phyloP scores from a whole-genome alignment of 1,284 basidiomycete species.

The Ustilago nuda region DNA sequence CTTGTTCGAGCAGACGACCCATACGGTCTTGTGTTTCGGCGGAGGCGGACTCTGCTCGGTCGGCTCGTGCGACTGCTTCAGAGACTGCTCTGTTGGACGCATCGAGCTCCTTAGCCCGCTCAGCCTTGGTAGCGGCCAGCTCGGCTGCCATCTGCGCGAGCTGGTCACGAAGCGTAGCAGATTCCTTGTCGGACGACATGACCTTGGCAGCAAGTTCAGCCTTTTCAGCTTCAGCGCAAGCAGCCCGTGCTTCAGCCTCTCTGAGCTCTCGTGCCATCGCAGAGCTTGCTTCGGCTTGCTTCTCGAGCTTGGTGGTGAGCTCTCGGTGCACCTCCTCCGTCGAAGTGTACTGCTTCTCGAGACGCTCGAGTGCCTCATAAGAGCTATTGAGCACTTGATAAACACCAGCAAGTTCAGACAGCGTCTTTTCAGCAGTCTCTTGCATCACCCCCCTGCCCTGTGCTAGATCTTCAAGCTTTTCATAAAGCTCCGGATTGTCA shows the following conservation, averaged over 20 bases:
- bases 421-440: slow-evolving; percentile 37
- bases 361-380: slow-evolving; percentile 28
- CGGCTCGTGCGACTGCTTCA: slow-evolving; percentile 40
- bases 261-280: slow-evolving; percentile 14
- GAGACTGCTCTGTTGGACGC: slow-evolving; percentile 35
- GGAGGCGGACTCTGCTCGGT: slow-evolving; percentile 34
- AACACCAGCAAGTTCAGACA: slow-evolving; percentile 32
- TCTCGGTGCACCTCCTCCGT: slow-evolving; percentile 26
- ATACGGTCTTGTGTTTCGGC: slow-evolving; percentile 31
- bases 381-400: slow-evolving; percentile 39
- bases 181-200: slow-evolving; percentile 24
- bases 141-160: slow-evolving; percentile 43
- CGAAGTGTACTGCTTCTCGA: slow-evolving; percentile 21
- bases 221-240: slow-evolving; percentile 14
- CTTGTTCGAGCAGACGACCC: slow-evolving; percentile 22
- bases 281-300: slow-evolving; percentile 16
- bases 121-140: slow-evolving; percentile 28
- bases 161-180: slow-evolving; percentile 35
- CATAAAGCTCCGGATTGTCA: slow-evolving; percentile 1
- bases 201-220: slow-evolving; percentile 12
- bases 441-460: slow-evolving; percentile 8
- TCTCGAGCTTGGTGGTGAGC: slow-evolving; percentile 8
- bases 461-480: slow-evolving; percentile 26
- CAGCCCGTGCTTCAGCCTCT: slow-evolving; percentile 25
- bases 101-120: slow-evolving; percentile 42